Conservation (phyloP, 371 early-diverging fungal species). For the Capillidium heterosporum region DNA sequence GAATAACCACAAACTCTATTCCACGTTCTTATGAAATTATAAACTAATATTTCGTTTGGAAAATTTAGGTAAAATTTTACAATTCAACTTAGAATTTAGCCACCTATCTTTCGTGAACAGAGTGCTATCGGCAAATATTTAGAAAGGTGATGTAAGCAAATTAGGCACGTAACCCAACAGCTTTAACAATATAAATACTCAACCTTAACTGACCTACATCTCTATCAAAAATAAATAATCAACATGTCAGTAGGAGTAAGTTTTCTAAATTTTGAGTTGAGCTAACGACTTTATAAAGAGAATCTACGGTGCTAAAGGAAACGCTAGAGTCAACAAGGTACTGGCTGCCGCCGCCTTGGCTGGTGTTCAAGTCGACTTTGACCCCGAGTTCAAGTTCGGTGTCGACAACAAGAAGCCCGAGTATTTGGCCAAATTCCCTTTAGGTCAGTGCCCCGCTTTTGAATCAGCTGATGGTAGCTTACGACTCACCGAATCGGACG, state of each 20-base stretch:
- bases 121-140: too few relatives aligned
- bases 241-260: background rate
- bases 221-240: too few relatives aligned
- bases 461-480: slow-evolving; percentile 52
- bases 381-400: slow-evolving; percentile 40
- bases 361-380: slow-evolving; percentile 40
- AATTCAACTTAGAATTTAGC: too few relatives aligned
- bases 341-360: slow-evolving; percentile 58
- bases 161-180: too few relatives aligned
- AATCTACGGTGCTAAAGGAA: background rate
- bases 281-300: background rate
- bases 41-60: too few relatives aligned
- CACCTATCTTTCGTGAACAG: too few relatives aligned
- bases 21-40: too few relatives aligned
- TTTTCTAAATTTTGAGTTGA: background rate
- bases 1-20: too few relatives aligned
- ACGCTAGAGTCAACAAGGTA: background rate
- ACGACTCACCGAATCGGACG: slow-evolving; percentile 38
- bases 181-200: too few relatives aligned
- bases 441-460: slow-evolving; percentile 41
- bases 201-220: too few relatives aligned
- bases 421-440: slow-evolving; percentile 58
- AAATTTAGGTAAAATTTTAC: too few relatives aligned
- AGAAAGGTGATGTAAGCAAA: too few relatives aligned
- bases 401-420: slow-evolving; percentile 54